phyloP scores from a whole-genome alignment of 2,329 filamentous ascomycete species.

The Ophiosphaerella herpotricha region DNA sequence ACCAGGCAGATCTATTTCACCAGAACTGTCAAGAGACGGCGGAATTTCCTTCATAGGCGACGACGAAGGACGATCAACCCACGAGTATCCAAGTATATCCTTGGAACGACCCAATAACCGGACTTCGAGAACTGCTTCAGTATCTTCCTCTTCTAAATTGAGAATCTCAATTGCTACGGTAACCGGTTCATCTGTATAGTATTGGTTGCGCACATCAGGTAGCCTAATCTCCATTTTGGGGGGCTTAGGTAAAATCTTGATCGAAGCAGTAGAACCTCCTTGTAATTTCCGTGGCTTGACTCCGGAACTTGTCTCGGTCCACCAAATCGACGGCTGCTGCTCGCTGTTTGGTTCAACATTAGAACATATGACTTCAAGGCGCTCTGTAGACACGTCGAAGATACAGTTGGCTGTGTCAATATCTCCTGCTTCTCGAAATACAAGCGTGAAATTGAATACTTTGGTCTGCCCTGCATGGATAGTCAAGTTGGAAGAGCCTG shows the following conservation, averaged over 20 bases:
- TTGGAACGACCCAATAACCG: conserved; percentile 65
- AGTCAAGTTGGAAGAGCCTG: conserved; percentile 66
- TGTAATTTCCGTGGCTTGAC: conserved; percentile 37
- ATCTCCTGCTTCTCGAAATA: conserved; percentile 81
- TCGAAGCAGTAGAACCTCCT: conserved; percentile 51
- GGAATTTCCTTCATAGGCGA: conserved; percentile 39
- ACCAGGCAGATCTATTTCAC: conserved; percentile 40
- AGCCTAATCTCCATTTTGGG: conserved; percentile 84
- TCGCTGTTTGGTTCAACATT: conserved; percentile 51
- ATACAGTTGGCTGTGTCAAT: conserved; percentile 68
- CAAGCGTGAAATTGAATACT: conserved; percentile 72
- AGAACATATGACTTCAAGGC: conserved; percentile 70
- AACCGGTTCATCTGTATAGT: conserved; percentile 83
- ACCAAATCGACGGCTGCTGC: conserved; percentile 37
- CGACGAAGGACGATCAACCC: conserved; percentile 48
- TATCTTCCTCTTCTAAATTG: conserved; percentile 83
- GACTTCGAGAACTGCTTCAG: conserved; percentile 71
- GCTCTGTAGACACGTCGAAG: conserved; percentile 65
- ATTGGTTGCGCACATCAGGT: conserved; percentile 67
- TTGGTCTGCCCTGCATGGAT: conserved; percentile 69
- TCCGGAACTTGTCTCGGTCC: conserved; percentile 29
- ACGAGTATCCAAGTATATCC: conserved; percentile 51
- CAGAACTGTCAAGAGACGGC: conserved; percentile 23
- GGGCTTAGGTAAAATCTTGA: conserved; percentile 83
- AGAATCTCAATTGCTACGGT: conserved; percentile 69